Percentiles rank a stretch among this genome's conserved stretches.
Conservation (phyloP, 1,284 basidiomycete species). For the Somion occarium region DNA sequence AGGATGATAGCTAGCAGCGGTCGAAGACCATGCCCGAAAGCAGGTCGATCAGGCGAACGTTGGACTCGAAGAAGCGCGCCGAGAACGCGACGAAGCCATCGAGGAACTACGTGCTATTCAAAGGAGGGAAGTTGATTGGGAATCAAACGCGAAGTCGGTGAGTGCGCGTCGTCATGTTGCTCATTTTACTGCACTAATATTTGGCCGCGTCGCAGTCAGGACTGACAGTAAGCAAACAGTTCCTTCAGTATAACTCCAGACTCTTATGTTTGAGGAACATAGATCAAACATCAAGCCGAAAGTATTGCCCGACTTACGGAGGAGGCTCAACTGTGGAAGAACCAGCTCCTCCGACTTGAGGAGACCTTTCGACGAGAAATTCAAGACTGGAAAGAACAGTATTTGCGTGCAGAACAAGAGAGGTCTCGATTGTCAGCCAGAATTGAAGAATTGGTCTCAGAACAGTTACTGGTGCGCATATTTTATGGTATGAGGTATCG, state of each 20-base stretch:
- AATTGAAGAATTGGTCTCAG: conserved; percentile 51
- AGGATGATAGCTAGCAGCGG: conserved; percentile 20
- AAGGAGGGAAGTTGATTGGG: conserved; percentile 44
- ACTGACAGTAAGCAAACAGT: conserved; percentile 38
- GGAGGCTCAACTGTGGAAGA: conserved; percentile 63
- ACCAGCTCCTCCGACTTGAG: conserved; percentile 52
- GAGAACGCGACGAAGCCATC: conserved; percentile 52
- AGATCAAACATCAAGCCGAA: conserved; percentile 58
- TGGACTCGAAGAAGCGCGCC: conserved; percentile 42
- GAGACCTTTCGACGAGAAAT: conserved; percentile 42
- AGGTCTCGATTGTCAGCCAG: conserved; percentile 47
- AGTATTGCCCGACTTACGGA: conserved; percentile 55
- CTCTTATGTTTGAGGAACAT: conserved; percentile 1
- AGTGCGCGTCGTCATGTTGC: conserved; percentile 21
- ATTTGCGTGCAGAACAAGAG: conserved; percentile 60
- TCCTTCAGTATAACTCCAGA: conserved; percentile 4
- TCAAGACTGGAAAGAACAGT: conserved; percentile 68
- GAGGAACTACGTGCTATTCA: conserved; percentile 39
- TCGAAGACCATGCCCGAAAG: conserved; percentile 22
- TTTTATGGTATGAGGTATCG: too few relatives aligned
- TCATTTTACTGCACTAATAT: neutral
- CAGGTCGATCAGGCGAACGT: conserved; percentile 37
- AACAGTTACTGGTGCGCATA: conserved; percentile 35
- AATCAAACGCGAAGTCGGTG: conserved; percentile 47
- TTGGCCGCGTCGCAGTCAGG: neutral